phyloP scores from a whole-genome alignment of 768 basidiomycete genomes.

The Leccinum subgranulosum region DNA sequence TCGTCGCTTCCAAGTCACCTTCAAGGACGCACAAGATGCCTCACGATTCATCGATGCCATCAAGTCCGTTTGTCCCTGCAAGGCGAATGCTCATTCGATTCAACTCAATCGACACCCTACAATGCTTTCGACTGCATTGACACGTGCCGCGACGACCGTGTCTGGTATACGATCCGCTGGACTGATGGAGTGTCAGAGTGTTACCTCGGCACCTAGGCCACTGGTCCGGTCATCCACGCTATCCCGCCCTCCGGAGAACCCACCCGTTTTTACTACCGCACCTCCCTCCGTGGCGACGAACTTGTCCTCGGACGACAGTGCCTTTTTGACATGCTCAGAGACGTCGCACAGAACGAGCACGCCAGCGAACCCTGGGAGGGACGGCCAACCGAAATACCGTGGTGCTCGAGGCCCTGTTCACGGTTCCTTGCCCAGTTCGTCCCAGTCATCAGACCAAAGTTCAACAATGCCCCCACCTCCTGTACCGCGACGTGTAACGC shows the following conservation, averaged over 20 bases:
- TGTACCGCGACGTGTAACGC: constrained; percentile 18
- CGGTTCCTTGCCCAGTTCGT: constrained; percentile 32
- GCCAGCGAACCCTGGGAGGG: constrained; percentile 1
- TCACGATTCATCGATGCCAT: constrained; percentile 60
- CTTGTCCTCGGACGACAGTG: constrained; percentile 27
- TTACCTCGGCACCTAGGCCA: not conserved
- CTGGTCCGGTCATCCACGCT: constrained; percentile 1
- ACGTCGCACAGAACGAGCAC: constrained; percentile 10
- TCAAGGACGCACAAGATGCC: constrained; percentile 47
- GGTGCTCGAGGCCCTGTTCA: constrained; percentile 4
- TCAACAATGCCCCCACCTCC: constrained; percentile 31
- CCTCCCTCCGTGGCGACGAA: constrained; percentile 9
- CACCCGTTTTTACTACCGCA: not conserved
- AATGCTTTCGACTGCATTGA: constrained; percentile 12
- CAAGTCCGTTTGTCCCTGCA: constrained; percentile 72
- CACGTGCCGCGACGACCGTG: constrained; percentile 15
- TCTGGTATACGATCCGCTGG: not conserved
- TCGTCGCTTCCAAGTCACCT: constrained; percentile 75
- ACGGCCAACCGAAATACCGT: not conserved
- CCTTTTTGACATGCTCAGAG: constrained; percentile 29
- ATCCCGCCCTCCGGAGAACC: not conserved
- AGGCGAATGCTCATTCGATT: constrained; percentile 43
- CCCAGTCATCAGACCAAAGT: constrained; percentile 28
- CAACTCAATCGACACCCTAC: constrained; percentile 17
- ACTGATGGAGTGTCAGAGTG: constrained; percentile 7